Evolutionary conservation across 805 yeast genomes (phyloP), one percentile per base, ranked within the genome.

Genomic region (Cyberlindnera lachancei): DNA sequence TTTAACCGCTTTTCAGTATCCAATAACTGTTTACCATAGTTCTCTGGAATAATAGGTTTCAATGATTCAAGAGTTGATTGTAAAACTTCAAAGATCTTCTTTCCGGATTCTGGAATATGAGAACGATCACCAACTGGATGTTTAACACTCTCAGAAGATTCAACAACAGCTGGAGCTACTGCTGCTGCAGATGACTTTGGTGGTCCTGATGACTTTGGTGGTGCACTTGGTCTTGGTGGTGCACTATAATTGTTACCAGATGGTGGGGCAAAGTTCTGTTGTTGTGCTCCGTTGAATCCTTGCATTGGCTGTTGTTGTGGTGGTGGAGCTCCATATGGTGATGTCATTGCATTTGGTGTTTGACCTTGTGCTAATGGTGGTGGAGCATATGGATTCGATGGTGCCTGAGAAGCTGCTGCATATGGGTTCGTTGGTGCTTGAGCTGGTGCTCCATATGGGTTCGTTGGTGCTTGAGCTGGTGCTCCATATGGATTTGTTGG

Each of bases 1-100:
- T 75, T 70, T 36, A 92, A 59, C 55, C 97, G 75, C 63, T 81
- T 80, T 45, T 79, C 90, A 52, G 94, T 76, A 55, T 90, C 97
- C 28, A 59, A 63, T 32, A 81, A 70, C 50, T 86, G 96, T 40
- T 75, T 79, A 18, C 69, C 55, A 49, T 73, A 85, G 52, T 74
- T 76, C 30, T 75, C 82, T 17, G 95, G 95, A 26, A 86, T 71
- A 25, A 73, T 80, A 17, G 95, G 94, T 25, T 85, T 71, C 27
- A 66, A 63, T 13, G 94, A 90, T 45, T 77, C 71, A 45, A 85
- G 56, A 44, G 75, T 75, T 5, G 58, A 52, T 11, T 64, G 61
- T 34, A 92, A 67, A 10, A 63, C 63, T n/a, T 69, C 64, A 46
- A 62, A 75, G 27, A 92, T 73, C 13, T 79, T 77, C 45, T 58